phyloP scores from a whole-genome alignment of 768 basidiomycete genomes.

The Hericium coralloides region DNA sequence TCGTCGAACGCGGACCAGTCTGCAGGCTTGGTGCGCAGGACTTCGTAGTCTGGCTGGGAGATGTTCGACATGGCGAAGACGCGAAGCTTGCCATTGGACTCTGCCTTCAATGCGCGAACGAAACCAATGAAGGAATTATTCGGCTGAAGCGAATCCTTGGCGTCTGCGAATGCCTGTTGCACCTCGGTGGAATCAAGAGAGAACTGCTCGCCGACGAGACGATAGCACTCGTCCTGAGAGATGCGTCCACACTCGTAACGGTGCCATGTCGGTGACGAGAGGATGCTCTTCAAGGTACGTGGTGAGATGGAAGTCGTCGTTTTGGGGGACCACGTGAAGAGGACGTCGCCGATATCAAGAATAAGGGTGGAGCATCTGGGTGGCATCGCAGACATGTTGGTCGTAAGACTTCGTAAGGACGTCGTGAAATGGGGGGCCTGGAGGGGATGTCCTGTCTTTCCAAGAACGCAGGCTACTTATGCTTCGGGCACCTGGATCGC shows the following conservation, averaged over 20 bases:
- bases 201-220: conserved; percentile 30
- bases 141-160: conserved; percentile 37
- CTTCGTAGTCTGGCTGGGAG: conserved; percentile 40
- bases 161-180: conserved; percentile 34
- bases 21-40: conserved; percentile 34
- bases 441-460: no score
- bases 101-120: conserved; percentile 36
- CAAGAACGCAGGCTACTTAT: no score
- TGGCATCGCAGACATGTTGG: conserved; percentile 2
- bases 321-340: conserved; percentile 42
- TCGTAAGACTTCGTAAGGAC: not conserved
- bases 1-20: conserved; percentile 42
- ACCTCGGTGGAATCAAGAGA: conserved; percentile 30
- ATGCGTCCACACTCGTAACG: conserved; percentile 42
- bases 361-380: conserved; percentile 26
- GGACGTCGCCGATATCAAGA: conserved; percentile 48
- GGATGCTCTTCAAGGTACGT: conserved; percentile 30
- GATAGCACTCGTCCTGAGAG: conserved; percentile 36
- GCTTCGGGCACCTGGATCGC: no score
- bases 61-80: conserved; percentile 57
- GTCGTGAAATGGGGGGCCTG: no score
- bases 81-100: conserved; percentile 25
- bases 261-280: conserved; percentile 39
- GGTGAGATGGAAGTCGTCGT: conserved; percentile 36
- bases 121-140: conserved; percentile 37